Base-by-base conservation (phyloP, 1,284 basidiomycete genomes). In the Ceratobasidium sp. region DNA sequence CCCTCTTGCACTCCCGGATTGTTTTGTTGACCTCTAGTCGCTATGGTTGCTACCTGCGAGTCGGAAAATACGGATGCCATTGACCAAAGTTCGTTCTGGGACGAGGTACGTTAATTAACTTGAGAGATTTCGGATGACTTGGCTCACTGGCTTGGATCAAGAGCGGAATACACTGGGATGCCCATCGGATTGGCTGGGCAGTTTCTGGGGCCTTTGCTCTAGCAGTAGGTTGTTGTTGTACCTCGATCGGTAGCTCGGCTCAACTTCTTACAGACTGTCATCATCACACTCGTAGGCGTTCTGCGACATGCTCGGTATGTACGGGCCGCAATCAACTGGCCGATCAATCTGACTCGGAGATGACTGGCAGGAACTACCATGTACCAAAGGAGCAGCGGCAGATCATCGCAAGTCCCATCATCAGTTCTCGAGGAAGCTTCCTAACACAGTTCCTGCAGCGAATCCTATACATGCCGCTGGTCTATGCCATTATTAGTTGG, bases 401-500 rank as follows among this genome's bases (percentile, higher is more conserved):
- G 80, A 85, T 92, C 68, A 73, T 77, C 54, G 90, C 90, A 73
- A 73, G 86, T 78, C n/a, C 49, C 29, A 20, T 31, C 35, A 42
- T 20, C 57, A 20, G 29, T 5, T 27, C 22, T 50, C 22, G 25
- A n/a, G 38, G 52, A n/a, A 31, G n/a, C 25, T 12, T n/a, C 20
- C 54, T 25, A 42, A 22, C 35, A 47, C 47, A 2, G 52, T 57
- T 40, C 3, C 22, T 45, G 22, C 75, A 90, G 88, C 86, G 91
- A 70, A 86, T 92, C 69, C 77, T 92, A 72, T 92, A 91, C 75
- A 90, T 92, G 90, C 90, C 69, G 8, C 32, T 73, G 45, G 65
- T 92, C 55, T 94, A 92, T 77, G 88, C 89, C n/a, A 80, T 95
- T 75, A 87, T 95, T 69, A 93, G 92, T 0, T 95, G 94, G 83